Conservation (phyloP, 371 early-diverging fungal genomes). For the Actinomucor elegans region DNA sequence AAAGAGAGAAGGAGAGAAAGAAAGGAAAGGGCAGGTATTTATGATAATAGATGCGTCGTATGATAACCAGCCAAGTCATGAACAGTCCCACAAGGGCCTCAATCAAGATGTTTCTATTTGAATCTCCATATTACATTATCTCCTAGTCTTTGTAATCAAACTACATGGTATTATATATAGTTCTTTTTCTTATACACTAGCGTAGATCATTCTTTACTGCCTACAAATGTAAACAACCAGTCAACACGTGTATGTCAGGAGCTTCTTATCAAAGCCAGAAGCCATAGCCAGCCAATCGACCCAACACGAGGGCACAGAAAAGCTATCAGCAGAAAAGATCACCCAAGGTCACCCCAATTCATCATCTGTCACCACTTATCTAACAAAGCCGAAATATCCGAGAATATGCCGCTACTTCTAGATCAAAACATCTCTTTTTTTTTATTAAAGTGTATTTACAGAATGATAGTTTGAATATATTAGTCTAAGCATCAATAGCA, state of each 20-base stretch:
- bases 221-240: too few relatives aligned
- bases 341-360: too few relatives aligned
- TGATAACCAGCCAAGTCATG: too few relatives aligned
- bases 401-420: too few relatives aligned
- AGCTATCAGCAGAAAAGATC: too few relatives aligned
- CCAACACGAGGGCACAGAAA: conserved; percentile 14
- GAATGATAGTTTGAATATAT: not conserved
- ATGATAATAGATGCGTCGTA: not conserved
- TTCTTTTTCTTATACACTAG: too few relatives aligned
- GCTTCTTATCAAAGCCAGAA: not conserved
- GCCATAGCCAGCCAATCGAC: conserved; percentile 5
- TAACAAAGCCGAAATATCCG: too few relatives aligned
- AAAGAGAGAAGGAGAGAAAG: not conserved
- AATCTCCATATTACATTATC: too few relatives aligned
- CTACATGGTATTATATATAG: too few relatives aligned
- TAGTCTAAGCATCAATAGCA: conserved; percentile 4
- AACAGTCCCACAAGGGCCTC: not conserved
- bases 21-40: not conserved
- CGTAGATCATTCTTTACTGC: too few relatives aligned
- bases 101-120: too few relatives aligned
- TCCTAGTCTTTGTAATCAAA: too few relatives aligned
- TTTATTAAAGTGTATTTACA: conserved; percentile 3
- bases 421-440: not conserved
- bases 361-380: not conserved
- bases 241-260: conserved; percentile 2